Evolutionary conservation across 352 stramenopile genomes (phyloP).

Genomic region (Phytophthora capsici): DNA sequence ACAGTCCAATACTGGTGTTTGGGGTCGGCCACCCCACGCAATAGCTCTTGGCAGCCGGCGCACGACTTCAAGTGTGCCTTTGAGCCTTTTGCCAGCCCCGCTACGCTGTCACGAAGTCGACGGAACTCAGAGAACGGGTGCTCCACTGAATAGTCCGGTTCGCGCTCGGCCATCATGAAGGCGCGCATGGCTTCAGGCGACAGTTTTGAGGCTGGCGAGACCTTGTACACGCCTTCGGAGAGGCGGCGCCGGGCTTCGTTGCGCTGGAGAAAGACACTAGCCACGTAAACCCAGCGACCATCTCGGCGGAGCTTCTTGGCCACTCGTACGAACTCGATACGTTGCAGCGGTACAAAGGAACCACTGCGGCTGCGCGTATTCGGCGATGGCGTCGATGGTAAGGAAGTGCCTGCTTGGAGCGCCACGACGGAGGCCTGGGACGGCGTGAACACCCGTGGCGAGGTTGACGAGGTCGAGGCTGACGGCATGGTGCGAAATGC

Average conservation of each 20-base stretch:
- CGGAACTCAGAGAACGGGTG: slow-evolving; percentile 43
- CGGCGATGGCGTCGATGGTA: not conserved
- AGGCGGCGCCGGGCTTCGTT: slow-evolving; percentile 30
- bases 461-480: slow-evolving; percentile 4
- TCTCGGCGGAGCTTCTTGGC: slow-evolving; percentile 33
- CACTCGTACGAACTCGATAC: slow-evolving; percentile 42
- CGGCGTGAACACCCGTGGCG: slow-evolving; percentile 24
- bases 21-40: slow-evolving; percentile 6
- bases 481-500: slow-evolving; percentile 20
- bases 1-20: slow-evolving; percentile 35
- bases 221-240: slow-evolving; percentile 37
- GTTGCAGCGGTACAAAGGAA: slow-evolving; percentile 33
- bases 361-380: slow-evolving; percentile 12
- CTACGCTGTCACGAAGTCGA: slow-evolving; percentile 16
- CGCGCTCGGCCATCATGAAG: slow-evolving; percentile 42
- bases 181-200: slow-evolving; percentile 24
- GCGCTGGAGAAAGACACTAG: slow-evolving; percentile 40
- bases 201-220: slow-evolving; percentile 21
- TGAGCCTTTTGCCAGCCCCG: slow-evolving; percentile 10
- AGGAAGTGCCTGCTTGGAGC: slow-evolving; percentile 14
- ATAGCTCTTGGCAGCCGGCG: slow-evolving; percentile 27
- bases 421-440: slow-evolving; percentile 23
- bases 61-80: slow-evolving; percentile 24
- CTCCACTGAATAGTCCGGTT: slow-evolving; percentile 43
- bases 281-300: slow-evolving; percentile 38